Evolutionary conservation across 1,284 basidiomycete genomes (phyloP).

Genomic region (Laetiporus sulphureus): DNA sequence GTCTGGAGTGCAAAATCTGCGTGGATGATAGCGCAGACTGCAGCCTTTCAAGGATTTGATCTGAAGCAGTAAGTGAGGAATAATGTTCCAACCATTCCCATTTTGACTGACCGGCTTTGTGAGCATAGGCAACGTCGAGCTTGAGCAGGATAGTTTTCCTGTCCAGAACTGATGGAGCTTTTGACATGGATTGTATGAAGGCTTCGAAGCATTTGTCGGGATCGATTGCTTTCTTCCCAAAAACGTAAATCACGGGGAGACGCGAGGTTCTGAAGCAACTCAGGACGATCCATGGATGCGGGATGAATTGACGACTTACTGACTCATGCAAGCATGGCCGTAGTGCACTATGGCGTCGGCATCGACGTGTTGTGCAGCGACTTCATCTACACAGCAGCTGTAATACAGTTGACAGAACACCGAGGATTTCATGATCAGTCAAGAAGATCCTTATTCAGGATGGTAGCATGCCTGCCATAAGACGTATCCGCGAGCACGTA

Average conservation of each 20-base stretch:
- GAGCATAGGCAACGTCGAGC: conserved; percentile 81
- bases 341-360: conserved; percentile 94
- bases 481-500: conserved; percentile 96
- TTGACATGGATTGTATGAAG: conserved; percentile 32
- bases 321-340: conserved; percentile 93
- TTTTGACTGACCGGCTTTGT: conserved; percentile 45
- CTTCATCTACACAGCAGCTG: conserved; percentile 96
- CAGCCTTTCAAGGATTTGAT: conserved; percentile 30
- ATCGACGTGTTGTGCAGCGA: conserved; percentile 91
- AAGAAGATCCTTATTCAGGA: neutral
- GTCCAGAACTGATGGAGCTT: conserved; percentile 2
- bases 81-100: neutral
- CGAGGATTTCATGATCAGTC: neutral
- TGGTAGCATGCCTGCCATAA: conserved; percentile 75
- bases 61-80: conserved; percentile 19
- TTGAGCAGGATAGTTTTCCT: conserved; percentile 43
- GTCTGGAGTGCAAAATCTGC: conserved; percentile 15
- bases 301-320: conserved; percentile 39
- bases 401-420: conserved; percentile 6
- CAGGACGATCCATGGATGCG: neutral
- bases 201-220: conserved; percentile 41
- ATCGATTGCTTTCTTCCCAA: conserved; percentile 62
- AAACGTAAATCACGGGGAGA: conserved; percentile 81
- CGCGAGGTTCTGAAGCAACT: conserved; percentile 54
- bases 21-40: conserved; percentile 17